Percentiles rank a stretch among this genome's conserved stretches.
Conservation (phyloP, 371 early-diverging fungal genomes). For the Dichotomocladium elegans region DNA sequence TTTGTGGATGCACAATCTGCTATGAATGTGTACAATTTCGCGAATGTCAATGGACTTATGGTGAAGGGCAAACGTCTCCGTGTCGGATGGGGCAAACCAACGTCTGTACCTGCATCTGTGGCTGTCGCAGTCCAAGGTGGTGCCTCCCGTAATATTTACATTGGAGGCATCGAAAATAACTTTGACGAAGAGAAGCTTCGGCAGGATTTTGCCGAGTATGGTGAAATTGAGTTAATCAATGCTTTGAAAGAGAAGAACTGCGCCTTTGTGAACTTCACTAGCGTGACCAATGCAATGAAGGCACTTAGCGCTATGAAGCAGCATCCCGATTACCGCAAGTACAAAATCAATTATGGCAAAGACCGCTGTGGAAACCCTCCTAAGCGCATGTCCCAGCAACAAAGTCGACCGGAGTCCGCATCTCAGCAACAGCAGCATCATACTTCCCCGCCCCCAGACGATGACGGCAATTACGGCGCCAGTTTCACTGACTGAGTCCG, state of each 20-base stretch:
- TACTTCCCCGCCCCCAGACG: not conserved
- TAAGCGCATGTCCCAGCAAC: not conserved
- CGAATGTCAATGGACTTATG: slow-evolving; percentile 51
- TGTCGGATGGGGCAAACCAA: slow-evolving; percentile 76
- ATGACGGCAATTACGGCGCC: not conserved
- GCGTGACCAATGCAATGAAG: slow-evolving; percentile 59
- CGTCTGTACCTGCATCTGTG: slow-evolving; percentile 49
- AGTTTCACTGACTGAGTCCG: no score
- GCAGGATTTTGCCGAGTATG: slow-evolving; percentile 66
- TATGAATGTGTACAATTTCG: slow-evolving; percentile 50
- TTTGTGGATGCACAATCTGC: slow-evolving; percentile 77
- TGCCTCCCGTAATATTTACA: slow-evolving; percentile 79
- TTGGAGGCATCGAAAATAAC: slow-evolving; percentile 61
- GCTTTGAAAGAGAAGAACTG: slow-evolving; percentile 70
- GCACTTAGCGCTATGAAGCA: slow-evolving; percentile 55
- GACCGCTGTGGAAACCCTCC: slow-evolving; percentile 75
- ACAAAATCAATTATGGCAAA: slow-evolving; percentile 72
- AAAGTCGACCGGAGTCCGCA: not conserved
- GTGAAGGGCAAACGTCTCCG: slow-evolving; percentile 67
- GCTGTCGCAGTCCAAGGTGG: slow-evolving; percentile 65
- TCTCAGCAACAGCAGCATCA: slow-evolving; percentile 7
- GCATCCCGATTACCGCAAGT: slow-evolving; percentile 47
- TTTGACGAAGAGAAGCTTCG: slow-evolving; percentile 56
- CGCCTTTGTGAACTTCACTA: slow-evolving; percentile 82
- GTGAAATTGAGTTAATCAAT: slow-evolving; percentile 77